Evolutionary conservation across 306 rosid species (phyloP), one percentile per base, ranked within the genome.

Genomic region (Cajanus cajan): DNA sequence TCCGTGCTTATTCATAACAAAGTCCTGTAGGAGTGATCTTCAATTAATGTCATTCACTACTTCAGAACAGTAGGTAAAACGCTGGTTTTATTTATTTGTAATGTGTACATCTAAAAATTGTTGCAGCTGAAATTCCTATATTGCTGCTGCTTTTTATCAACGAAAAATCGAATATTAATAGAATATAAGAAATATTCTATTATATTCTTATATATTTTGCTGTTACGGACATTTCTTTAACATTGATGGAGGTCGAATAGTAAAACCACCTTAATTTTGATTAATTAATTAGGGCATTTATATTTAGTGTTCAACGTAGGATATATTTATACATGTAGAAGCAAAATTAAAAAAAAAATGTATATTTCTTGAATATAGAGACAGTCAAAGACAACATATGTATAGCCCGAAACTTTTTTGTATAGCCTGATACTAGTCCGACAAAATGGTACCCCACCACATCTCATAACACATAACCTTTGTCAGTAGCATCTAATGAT

Each of bases 391-490:
- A 31, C 28, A 28, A 58, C n/a, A 28, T 28, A 28, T 28, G 31
- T 28, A 28, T 28, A 28, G 31, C 31, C 31, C 3, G 31, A 28
- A 28, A 28, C 31, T 28, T 28, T 28, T 12, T 9, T 7, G 4
- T 43, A 21, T 6, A 44, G 57, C 12, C 15, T 21, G 4, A 18
- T 7, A 31, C 14, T 55, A 47, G 39, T 59, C 21, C 16, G 18
- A 71, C 34, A 50, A 8, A 47, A n/a, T 34, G 0, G 62, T 15
- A n/a, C 80, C 82, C 87, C 85, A 80, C 84, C 72, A 75, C 13
- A 25, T 69, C 54, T 52, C 73, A 80, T 22, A 12, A 63, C 74
- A 6, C 43, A 6, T 3, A 76, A 18, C 73, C 31, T 71, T 77
- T 71, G 18, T 14, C 71, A 55, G 61, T 11, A 45, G 50, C 68